Evolutionary conservation across 768 basidiomycete species (phyloP).

Genomic region (Austroboletus eburneus): DNA sequence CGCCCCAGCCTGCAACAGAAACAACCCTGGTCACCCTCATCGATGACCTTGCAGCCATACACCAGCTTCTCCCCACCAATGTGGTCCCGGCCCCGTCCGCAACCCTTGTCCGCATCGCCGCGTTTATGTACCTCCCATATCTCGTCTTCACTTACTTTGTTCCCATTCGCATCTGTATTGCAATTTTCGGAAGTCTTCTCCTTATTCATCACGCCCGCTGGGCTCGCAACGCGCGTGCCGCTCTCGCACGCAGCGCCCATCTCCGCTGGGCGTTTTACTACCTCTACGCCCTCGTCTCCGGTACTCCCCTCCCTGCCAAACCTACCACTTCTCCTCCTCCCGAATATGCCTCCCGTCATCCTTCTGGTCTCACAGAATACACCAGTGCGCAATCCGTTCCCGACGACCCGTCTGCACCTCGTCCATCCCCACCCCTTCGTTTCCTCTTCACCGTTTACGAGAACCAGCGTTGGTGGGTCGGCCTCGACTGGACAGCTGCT

Average conservation of each 20-base stretch:
- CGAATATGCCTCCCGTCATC: conserved; percentile 25
- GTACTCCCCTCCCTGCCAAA: conserved; percentile 45
- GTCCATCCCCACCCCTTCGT: conserved; percentile 40
- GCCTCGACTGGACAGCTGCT: conserved; percentile 92
- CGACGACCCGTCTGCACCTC: conserved; percentile 15
- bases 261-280: conserved; percentile 60
- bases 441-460: conserved; percentile 91
- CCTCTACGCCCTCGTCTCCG: conserved; percentile 49
- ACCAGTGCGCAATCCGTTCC: conserved; percentile 11
- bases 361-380: conserved; percentile 17
- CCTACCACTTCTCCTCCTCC: conserved; percentile 31
- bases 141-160: conserved; percentile 60
- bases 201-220: conserved; percentile 68
- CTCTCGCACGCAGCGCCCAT: conserved; percentile 63
- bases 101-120: conserved; percentile 52
- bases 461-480: conserved; percentile 98
- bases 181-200: conserved; percentile 52
- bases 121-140: conserved; percentile 60
- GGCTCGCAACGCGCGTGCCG: conserved; percentile 49
- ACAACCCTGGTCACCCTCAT: conserved; percentile 49
- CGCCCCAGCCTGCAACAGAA: conserved; percentile 47
- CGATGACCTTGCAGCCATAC: conserved; percentile 62
- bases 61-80: conserved; percentile 49
- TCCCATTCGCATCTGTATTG: conserved; percentile 58
- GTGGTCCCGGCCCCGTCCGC: conserved; percentile 26